A percentile compares a stretch with the other conserved stretches of the same genome.
These are phyloP conservation scores for Talaromyces sp. DNA, from an alignment of 2,329 filamentous ascomycete genomes.

Conservation along the genomic window DNA sequence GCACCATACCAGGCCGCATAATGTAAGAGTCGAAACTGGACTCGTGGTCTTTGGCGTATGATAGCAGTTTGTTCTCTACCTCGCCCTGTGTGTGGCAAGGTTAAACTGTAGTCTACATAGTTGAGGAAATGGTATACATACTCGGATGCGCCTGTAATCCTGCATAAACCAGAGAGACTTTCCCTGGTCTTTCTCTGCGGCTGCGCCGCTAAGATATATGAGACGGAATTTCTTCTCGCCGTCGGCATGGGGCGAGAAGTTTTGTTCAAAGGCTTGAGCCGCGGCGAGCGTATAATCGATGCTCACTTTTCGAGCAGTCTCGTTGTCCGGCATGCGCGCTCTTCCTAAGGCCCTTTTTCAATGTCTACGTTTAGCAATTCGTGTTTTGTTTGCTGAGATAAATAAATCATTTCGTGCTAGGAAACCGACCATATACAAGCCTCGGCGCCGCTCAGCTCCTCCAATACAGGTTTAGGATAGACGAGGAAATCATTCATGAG, in stretches of 20 bases:
- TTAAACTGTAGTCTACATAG: not conserved
- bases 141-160: conserved; percentile 15
- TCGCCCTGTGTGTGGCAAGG: not conserved
- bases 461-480: conserved; percentile 44
- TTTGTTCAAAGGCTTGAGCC: conserved; percentile 23
- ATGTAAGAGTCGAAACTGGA: not conserved
- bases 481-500: conserved; percentile 50
- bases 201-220: conserved; percentile 34
- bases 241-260: conserved; percentile 13
- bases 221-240: conserved; percentile 36
- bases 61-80: not conserved
- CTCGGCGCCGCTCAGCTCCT: conserved; percentile 37
- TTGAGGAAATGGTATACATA: not conserved
- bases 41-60: not conserved
- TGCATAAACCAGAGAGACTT: conserved; percentile 33
- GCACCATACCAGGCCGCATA: not conserved
- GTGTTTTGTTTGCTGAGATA: conserved; percentile 8
- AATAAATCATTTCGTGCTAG: not conserved
- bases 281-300: conserved; percentile 29
- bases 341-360: not conserved
- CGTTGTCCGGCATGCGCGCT: not conserved
- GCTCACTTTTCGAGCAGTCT: conserved; percentile 21
- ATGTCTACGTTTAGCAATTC: no score
- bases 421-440: conserved; percentile 42
- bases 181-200: conserved; percentile 36